Evolutionary conservation across 768 basidiomycete genomes (phyloP).

Genomic region (Lyophyllum decastes): DNA sequence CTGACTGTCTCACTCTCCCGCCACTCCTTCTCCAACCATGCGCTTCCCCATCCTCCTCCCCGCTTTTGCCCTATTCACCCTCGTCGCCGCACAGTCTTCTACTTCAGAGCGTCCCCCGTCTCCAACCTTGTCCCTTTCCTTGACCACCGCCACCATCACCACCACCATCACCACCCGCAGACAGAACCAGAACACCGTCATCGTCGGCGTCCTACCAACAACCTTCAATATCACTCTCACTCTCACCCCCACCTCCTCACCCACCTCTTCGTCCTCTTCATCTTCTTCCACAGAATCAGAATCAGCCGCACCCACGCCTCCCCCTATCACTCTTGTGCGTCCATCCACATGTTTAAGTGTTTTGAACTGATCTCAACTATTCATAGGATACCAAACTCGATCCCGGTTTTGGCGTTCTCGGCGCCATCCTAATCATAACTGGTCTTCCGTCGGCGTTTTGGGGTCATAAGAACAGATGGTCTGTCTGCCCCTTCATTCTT

Average conservation of each 20-base stretch:
- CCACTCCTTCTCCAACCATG: conserved; percentile 5
- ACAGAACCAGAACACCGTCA: conserved; percentile 46
- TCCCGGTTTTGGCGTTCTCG: conserved; percentile 88
- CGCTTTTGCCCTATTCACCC: conserved; percentile 19
- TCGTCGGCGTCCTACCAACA: conserved; percentile 60
- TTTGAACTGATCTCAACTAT: conserved; percentile 27
- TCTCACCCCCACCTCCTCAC: conserved; percentile 33
- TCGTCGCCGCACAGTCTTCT: conserved; percentile 40
- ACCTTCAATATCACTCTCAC: conserved; percentile 64
- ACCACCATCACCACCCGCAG: conserved; percentile 45
- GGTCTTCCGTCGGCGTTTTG: conserved; percentile 89
- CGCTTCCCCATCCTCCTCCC: conserved; percentile 16
- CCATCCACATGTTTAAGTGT: conserved; percentile 16
- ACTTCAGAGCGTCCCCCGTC: conserved; percentile 27
- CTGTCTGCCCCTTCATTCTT: conserved; percentile 25
- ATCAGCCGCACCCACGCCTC: conserved; percentile 45
- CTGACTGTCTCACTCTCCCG: background rate
- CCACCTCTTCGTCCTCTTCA: conserved; percentile 38
- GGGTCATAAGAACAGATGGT: conserved; percentile 97
- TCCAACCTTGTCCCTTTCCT: conserved; percentile 50
- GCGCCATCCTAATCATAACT: conserved; percentile 84
- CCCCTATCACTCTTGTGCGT: conserved; percentile 44
- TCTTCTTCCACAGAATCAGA: conserved; percentile 35
- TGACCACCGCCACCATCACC: conserved; percentile 54
- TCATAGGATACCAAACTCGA: conserved; percentile 67